Base-by-base conservation (phyloP, 2,329 filamentous ascomycete species). In the Fusarium staphyleae region DNA sequence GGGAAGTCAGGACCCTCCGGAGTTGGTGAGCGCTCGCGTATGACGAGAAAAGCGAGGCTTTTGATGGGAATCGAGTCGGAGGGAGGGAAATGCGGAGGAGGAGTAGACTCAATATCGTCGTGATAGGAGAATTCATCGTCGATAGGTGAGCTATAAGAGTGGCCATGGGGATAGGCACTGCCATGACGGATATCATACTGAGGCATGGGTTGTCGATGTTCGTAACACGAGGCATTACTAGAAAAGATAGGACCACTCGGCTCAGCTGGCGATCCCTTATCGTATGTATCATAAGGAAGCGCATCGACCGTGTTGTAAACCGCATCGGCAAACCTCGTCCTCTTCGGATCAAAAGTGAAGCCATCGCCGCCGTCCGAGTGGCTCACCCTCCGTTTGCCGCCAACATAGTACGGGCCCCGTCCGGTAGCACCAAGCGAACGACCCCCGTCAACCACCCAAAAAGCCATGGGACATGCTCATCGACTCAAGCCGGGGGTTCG, bases 401-500 rank as follows among this genome's bases (percentile, higher is more conserved):
- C 70, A 19, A 68, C 66, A 53, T 70, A 50, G 57, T 74, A 71
- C 29, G 66, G 68, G 44, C 50, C 61, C 48, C 51, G 57, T 49
- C 50, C 56, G 34, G 61, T 44, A 57, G 60, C 61, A 63, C 62
- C 62, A 62, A 65, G 66, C 57, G 68, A 60, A 57, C 60, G 63
- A 64, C 60, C 66, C 55, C 69, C 60, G 67, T 71, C 69, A 61
- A 69, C 71, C 57, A 74, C 71, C 75, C 70, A 75, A 67, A 70
- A 76, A 66, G 68, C 70, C 72, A 73, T 76, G 62, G 72, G 70
- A 70, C 73, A 75, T 70, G 67, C 71, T 72, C 60, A 62, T 63
- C 52, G 58, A 60, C 53, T 51, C 24, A 57, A 55, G 57, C 57
- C 53, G 42, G 53, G 57, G 55, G 57, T 52, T 51, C 46, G 41